phyloP scores from a whole-genome alignment of 495 filamentous ascomycete species.

The Aspergillus sclerotiicarbonarius region DNA sequence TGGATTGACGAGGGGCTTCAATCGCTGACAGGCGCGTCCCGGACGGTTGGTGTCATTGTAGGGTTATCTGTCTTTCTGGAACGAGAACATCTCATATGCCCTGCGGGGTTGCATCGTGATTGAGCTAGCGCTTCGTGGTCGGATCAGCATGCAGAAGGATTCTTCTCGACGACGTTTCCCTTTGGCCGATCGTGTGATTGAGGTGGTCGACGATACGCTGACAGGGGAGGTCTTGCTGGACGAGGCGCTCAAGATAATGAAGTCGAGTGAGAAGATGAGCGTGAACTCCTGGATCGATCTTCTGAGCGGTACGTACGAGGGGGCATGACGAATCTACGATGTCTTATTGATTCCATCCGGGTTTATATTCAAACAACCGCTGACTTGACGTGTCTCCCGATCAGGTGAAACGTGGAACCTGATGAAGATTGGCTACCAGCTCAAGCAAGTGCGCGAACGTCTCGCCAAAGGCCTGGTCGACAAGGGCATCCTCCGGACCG shows the following conservation, averaged over 20 bases:
- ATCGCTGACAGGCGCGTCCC: slow-evolving; percentile 22
- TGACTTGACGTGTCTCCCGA: slow-evolving; percentile 18
- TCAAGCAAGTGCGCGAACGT: slow-evolving; percentile 98
- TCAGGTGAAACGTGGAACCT: slow-evolving; percentile 98
- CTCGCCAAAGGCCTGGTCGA: slow-evolving; percentile 97
- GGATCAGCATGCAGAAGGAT: slow-evolving; percentile 98
- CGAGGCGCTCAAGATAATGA: slow-evolving; percentile 99
- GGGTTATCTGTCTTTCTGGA: slow-evolving; percentile 99
- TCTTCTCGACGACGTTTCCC: slow-evolving; percentile 88
- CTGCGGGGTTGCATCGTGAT: slow-evolving; percentile 97
- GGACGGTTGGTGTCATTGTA: slow-evolving; percentile 34
- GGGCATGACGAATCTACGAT: neutral
- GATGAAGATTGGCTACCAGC: slow-evolving; percentile 99
- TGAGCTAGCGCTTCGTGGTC: slow-evolving; percentile 91
- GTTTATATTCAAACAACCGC: neutral
- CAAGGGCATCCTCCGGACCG: slow-evolving; percentile 96
- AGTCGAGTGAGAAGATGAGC: slow-evolving; percentile 99
- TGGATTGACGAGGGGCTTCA: slow-evolving; percentile 1
- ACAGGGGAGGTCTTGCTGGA: slow-evolving; percentile 97
- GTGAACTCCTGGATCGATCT: slow-evolving; percentile 98
- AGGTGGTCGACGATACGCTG: slow-evolving; percentile 94
- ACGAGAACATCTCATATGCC: slow-evolving; percentile 98
- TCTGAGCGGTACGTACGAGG: slow-evolving; percentile 75
- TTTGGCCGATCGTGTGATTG: slow-evolving; percentile 86
- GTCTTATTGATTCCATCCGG: neutral